A percentile compares a stretch with the other conserved stretches of the same genome.
phyloP scores from a whole-genome alignment of 2,329 filamentous ascomycete species.

The Teratosphaeria epicoccoides region DNA sequence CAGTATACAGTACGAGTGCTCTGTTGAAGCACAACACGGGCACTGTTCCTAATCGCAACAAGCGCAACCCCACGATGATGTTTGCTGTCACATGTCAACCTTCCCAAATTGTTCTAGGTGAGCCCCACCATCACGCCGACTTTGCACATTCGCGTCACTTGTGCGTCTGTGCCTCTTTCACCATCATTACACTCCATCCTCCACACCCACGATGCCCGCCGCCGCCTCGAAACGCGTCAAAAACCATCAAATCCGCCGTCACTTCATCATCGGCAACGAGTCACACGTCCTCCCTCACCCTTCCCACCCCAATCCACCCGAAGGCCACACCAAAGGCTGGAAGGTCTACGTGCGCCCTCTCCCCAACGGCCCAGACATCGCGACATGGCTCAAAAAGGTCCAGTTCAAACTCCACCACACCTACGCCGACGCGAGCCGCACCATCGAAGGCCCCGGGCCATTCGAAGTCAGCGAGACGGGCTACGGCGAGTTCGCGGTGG shows the following conservation, averaged over 20 bases:
- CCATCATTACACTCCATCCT: neutral
- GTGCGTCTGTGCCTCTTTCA: neutral
- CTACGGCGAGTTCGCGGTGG: constrained; percentile 97
- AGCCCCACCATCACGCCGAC: neutral
- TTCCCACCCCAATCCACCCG: constrained; percentile 66
- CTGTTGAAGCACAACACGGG: no score
- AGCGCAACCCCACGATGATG: no score
- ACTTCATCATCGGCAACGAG: constrained; percentile 40
- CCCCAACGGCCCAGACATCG: constrained; percentile 73
- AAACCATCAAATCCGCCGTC: constrained; percentile 22
- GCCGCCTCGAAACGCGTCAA: constrained; percentile 27
- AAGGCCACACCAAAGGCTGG: constrained; percentile 96
- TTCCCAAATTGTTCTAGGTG: neutral
- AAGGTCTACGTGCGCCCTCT: constrained; percentile 85
- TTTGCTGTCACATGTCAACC: neutral
- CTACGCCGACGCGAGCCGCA: constrained; percentile 81
- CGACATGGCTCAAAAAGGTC: constrained; percentile 91
- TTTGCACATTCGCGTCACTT: neutral
- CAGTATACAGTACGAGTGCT: no score
- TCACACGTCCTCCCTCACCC: constrained; percentile 54
- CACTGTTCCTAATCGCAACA: no score
- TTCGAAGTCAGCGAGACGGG: constrained; percentile 88
- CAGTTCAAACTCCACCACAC: constrained; percentile 98
- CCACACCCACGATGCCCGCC: constrained; percentile 21
- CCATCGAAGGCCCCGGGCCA: constrained; percentile 60